Evolutionary conservation across 1,139 yeast species (phyloP), one percentile per base, ranked within the genome.

Genomic region (Candida sp.): DNA sequence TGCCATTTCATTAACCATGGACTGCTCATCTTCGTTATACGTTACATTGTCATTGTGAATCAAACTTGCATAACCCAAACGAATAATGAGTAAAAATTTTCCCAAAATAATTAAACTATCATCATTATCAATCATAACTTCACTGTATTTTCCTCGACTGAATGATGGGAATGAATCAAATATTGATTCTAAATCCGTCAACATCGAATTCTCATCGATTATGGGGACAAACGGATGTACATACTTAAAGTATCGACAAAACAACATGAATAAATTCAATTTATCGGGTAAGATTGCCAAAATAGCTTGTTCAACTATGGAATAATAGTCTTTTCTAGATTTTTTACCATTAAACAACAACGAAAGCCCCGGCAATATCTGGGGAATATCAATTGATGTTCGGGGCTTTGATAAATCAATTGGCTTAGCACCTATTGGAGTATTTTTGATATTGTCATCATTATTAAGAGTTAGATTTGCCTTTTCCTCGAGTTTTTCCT

Each of bases 201-300:
- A 44, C 22, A 68, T 51, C 3, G 60, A 45, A 12, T 53, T 47
- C 48, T 72, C 75, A 46, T 68, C 68, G 2, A 73, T 40, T 11
- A 72, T 57, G 2, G 75, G 72, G 9, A 70, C 55, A 42, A 73
- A 70, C 3, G 76, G 76, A 40, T 60, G 58, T 12, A 70, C 75
- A 54, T 64, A 71, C 46, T 67, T 68, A 57, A 70, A 71, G 49
- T 58, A 73, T 21, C 70, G 58, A 42, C 61, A 57, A 42, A 68
- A 60, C n/a, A 72, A 55, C 44, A 66, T 55, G 34, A 61, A 56
- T 36, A 63, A 45, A 38, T 55, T 64, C 8, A 53, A 48, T 38
- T 64, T 63, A 33, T 53, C 50, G 0, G 79, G 79, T 19, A 73
- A 53, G 1, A 70, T 54, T 36, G 57, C 52, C 12, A 68, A 39